Evolutionary conservation across 257 asterid species (phyloP), one percentile per base, ranked within the genome.

Genomic region (Ballota nigra): DNA sequence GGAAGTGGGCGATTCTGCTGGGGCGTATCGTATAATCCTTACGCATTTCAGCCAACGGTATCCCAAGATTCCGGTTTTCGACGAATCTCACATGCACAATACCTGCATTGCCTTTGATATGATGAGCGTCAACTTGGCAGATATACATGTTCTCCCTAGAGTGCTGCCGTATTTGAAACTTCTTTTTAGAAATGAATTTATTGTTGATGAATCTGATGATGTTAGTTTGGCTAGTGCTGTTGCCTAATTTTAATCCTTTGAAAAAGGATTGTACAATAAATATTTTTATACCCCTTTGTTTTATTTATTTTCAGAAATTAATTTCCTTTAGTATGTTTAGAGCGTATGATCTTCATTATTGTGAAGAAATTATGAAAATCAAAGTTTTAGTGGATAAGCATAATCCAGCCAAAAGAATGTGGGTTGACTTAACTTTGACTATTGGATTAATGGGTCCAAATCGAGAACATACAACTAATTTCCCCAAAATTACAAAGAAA

Each of bases 1-100:
- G 49, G 91, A 89, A 60, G 87, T 76, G 0, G 99, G 99, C 19
- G 88, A 84, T 47, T 58, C 85, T 1, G 98, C 98, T 0, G 97
- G 95, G 11, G 98, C 78, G 1, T 95, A 95, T 63, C 89, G 97
- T 0, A 73, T 90, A 11, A 89, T 95, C 40, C 96, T 92, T 2
- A 92, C 99, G 11, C 99, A 93, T 68, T 93, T 93, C 82, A 93
- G 98, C 86, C 99, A 95, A 77, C 81, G 99, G 76, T 95, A 95
- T 76, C 98, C 99, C 2, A 95, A 95, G 79, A 86, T 95, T 58
- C 99, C 98, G 11, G 94, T 89, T 41, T 82, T 95, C 28, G 97
- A 89, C 20, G 92, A 89, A 53, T 29, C 70, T n/a, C 92, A 86
- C 77, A 85, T 82, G 89, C 88, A 92, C 68, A 91, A 92, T 18